Conservation (phyloP, 108 stramenopile species). For the Cyclotella choctawhatcheeana region DNA sequence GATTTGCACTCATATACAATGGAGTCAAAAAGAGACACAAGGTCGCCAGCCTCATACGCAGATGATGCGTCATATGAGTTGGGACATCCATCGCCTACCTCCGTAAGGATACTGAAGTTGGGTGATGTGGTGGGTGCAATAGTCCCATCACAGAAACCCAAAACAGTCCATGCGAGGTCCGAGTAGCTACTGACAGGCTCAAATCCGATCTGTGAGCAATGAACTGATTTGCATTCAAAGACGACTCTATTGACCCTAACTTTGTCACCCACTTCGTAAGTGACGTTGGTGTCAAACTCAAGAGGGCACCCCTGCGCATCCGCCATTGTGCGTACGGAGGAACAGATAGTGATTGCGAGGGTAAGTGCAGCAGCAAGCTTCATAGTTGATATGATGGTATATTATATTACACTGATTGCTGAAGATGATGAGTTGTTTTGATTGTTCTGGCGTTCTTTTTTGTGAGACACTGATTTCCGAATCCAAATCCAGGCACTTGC, state of each 20-base stretch:
- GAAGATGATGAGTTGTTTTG: too few relatives aligned
- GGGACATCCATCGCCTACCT: constrained; percentile 18
- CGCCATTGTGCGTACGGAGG: too few relatives aligned
- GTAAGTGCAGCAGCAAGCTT: too few relatives aligned
- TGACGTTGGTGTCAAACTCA: background rate
- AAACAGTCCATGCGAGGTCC: background rate
- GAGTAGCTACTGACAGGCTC: background rate
- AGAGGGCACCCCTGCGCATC: constrained; percentile 12
- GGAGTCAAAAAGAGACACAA: background rate
- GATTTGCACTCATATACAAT: constrained; percentile 23
- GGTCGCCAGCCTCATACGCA: constrained; percentile 13
- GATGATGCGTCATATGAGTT: background rate
- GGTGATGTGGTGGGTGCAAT: constrained; percentile 9
- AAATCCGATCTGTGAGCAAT: background rate
- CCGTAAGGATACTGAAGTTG: constrained; percentile 1
- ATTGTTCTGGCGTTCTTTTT: too few relatives aligned
- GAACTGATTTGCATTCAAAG: constrained; percentile 9
- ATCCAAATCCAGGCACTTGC: too few relatives aligned
- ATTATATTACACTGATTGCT: too few relatives aligned
- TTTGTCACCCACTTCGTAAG: constrained; percentile 20
- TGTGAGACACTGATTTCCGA: too few relatives aligned
- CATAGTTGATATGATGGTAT: too few relatives aligned
- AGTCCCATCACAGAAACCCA: constrained; percentile 1
- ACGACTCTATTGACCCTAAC: background rate
- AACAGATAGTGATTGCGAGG: too few relatives aligned